Conservation (phyloP, 2,329 filamentous ascomycete genomes). For the Aureobasidium namibiae region DNA sequence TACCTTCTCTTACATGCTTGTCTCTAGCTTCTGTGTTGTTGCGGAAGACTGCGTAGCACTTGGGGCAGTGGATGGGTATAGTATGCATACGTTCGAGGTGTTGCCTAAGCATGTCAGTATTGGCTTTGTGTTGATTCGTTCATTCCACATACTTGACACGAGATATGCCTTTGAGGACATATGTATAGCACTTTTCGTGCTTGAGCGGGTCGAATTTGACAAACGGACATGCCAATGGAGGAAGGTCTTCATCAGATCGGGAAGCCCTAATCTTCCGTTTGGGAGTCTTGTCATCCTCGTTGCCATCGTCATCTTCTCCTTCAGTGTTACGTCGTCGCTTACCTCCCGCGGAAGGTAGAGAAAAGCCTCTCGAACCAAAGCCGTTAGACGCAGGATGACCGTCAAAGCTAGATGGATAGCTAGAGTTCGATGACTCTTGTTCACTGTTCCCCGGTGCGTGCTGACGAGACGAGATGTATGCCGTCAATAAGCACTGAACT, state of each 20-base stretch:
- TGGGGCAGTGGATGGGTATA: constrained; percentile 1
- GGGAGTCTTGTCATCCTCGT: background rate
- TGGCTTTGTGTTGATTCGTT: background rate
- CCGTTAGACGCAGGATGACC: background rate
- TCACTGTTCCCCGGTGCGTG: background rate
- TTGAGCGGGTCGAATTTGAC: constrained; percentile 3
- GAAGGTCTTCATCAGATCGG: background rate
- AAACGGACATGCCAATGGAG: constrained; percentile 1
- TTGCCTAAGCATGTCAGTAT: background rate
- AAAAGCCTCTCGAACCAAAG: background rate
- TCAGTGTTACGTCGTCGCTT: background rate
- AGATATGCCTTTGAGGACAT: constrained; percentile 1
- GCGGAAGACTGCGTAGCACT: constrained; percentile 3
- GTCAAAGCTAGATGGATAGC: background rate
- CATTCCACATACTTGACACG: background rate
- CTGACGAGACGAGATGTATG: background rate
- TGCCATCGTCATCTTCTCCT: background rate
- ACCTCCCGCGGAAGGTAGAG: background rate
- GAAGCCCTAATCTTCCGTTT: background rate
- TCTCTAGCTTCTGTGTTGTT: constrained; percentile 1
- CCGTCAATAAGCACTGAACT: background rate
- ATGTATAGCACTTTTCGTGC: constrained; percentile 7
- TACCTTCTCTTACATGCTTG: background rate
- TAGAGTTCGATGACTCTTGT: background rate
- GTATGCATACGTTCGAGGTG: constrained; percentile 7